phyloP scores from a whole-genome alignment of 2,329 filamentous ascomycete genomes.

The Aureobasidium namibiae region DNA sequence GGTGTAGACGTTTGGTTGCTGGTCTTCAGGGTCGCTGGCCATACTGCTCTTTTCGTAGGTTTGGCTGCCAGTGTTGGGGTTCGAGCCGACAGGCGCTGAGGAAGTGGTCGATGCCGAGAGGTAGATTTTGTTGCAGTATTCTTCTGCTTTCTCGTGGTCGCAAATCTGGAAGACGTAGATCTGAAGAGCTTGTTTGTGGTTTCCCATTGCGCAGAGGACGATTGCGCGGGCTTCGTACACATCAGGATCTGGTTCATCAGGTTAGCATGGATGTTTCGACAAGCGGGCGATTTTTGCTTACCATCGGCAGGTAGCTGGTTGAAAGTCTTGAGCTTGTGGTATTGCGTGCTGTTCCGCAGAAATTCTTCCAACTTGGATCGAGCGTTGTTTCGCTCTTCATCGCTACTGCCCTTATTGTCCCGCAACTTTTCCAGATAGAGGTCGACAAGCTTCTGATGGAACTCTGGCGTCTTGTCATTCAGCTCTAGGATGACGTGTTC shows the following conservation, averaged over 20 bases:
- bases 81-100: not conserved
- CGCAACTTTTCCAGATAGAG: constrained; percentile 54
- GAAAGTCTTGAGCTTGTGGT: constrained; percentile 60
- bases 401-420: constrained; percentile 19
- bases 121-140: constrained; percentile 91
- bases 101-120: constrained; percentile 27
- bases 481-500: constrained; percentile 87
- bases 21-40: constrained; percentile 38
- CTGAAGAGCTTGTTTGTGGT: constrained; percentile 90
- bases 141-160: constrained; percentile 83
- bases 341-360: constrained; percentile 66
- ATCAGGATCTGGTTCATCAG: constrained; percentile 52
- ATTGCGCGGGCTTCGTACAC: constrained; percentile 89
- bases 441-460: constrained; percentile 77
- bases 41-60: constrained; percentile 22
- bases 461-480: constrained; percentile 62
- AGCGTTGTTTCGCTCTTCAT: constrained; percentile 27
- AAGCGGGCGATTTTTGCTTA: constrained; percentile 34
- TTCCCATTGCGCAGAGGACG: constrained; percentile 87
- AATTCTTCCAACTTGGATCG: constrained; percentile 61
- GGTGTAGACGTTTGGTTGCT: constrained; percentile 77
- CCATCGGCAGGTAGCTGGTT: constrained; percentile 70
- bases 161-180: constrained; percentile 95
- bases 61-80: constrained; percentile 2
- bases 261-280: not conserved